Percentiles rank a stretch among this genome's conserved stretches.
Evolutionary conservation across 129 eudicot species (phyloP).

Genomic region (Gnaphalium uliginosum): DNA sequence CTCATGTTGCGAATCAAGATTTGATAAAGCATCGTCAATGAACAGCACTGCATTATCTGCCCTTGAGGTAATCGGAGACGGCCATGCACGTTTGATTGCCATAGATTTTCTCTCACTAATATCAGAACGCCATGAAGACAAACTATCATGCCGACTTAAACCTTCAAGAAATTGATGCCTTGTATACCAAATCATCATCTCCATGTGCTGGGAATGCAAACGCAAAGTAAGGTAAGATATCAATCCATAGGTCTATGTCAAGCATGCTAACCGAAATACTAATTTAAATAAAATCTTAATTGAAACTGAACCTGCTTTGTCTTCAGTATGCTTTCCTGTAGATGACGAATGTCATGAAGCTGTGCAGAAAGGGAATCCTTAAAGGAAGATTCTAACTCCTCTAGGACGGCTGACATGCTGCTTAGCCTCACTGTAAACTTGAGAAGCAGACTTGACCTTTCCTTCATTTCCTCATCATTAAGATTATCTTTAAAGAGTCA

Average conservation of each 20-base stretch:
- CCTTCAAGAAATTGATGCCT: constrained; percentile 70
- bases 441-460: constrained; percentile 50
- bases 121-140: constrained; percentile 41
- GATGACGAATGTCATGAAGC: constrained; percentile 74
- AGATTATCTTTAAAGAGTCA: constrained; percentile 59
- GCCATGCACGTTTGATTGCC: constrained; percentile 88
- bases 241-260: constrained; percentile 1
- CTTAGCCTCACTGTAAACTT: constrained; percentile 63
- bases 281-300: background rate
- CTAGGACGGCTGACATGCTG: constrained; percentile 74
- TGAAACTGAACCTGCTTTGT: constrained; percentile 75
- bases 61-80: constrained; percentile 44
- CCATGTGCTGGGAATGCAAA: constrained; percentile 65
- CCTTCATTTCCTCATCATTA: constrained; percentile 48
- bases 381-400: constrained; percentile 82
- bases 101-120: constrained; percentile 58
- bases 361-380: constrained; percentile 74
- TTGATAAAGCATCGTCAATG: constrained; percentile 87
- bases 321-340: constrained; percentile 78
- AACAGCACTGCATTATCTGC: constrained; percentile 55
- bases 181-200: constrained; percentile 87
- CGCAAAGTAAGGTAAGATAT: constrained; percentile 7
- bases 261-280: background rate
- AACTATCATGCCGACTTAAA: constrained; percentile 44
- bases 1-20: constrained; percentile 68